Conservation (phyloP, 192 early-diverging fungal genomes). For the Gorgonomyces haynaldii region DNA sequence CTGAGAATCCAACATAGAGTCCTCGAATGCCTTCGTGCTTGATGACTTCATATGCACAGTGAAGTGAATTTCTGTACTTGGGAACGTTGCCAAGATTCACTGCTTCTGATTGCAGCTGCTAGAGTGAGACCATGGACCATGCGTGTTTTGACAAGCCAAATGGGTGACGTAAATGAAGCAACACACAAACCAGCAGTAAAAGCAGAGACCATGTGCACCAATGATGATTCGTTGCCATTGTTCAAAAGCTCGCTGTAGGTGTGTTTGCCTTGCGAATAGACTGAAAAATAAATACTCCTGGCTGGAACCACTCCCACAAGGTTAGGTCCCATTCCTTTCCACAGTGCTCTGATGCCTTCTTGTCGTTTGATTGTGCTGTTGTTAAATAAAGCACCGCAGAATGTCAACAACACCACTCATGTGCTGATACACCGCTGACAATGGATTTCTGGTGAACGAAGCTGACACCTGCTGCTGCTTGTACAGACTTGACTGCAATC, state of each 20-base stretch:
- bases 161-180: slow-evolving; percentile 81
- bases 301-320: slow-evolving; percentile 90
- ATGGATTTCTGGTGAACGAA: slow-evolving; percentile 17
- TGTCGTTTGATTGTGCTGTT: slow-evolving; percentile 45
- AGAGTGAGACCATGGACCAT: slow-evolving; percentile 36
- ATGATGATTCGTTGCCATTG: slow-evolving; percentile 59
- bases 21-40: slow-evolving; percentile 70
- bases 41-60: slow-evolving; percentile 59
- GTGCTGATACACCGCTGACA: slow-evolving; percentile 9
- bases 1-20: slow-evolving; percentile 83
- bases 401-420: slow-evolving; percentile 16
- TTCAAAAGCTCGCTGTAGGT: slow-evolving; percentile 60
- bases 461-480: slow-evolving; percentile 5
- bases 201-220: slow-evolving; percentile 73
- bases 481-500: slow-evolving; percentile 61
- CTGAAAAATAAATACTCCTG: slow-evolving; percentile 84
- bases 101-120: slow-evolving; percentile 60
- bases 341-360: slow-evolving; percentile 77
- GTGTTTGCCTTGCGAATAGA: slow-evolving; percentile 83
- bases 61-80: slow-evolving; percentile 64
- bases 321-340: slow-evolving; percentile 91
- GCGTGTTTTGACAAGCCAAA: slow-evolving; percentile 95
- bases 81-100: slow-evolving; percentile 13
- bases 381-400: slow-evolving; percentile 7
- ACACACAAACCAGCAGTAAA: slow-evolving; percentile 62